Evolutionary conservation across 345 rosid species (phyloP).

Genomic region (Lepidium didymum): DNA sequence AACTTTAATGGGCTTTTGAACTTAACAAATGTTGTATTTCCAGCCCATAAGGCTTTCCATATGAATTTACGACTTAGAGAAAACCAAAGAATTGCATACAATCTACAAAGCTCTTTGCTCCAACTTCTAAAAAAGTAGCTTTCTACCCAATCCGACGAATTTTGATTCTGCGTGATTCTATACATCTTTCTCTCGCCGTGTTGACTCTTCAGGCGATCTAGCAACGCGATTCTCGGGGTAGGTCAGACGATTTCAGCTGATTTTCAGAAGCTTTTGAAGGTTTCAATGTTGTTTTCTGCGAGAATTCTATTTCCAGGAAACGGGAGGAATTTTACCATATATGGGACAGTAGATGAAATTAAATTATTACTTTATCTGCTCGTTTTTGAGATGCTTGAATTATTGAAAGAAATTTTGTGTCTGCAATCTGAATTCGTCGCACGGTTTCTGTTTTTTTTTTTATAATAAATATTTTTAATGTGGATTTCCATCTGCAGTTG

Average conservation of each 20-base stretch:
- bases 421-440: background rate
- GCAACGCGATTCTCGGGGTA: slow-evolving; percentile 9
- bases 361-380: background rate
- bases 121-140: background rate
- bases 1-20: too few species aligned
- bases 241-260: slow-evolving; percentile 11
- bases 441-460: background rate
- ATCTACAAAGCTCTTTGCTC: background rate
- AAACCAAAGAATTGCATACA: too few species aligned
- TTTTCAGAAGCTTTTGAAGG: background rate
- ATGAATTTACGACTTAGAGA: too few species aligned
- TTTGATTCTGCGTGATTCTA: background rate
- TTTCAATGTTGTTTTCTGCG: background rate
- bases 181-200: background rate
- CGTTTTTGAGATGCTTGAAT: background rate
- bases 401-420: background rate
- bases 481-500: background rate
- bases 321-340: background rate
- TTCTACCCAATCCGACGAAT: background rate
- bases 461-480: too few species aligned
- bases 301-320: background rate
- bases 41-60: too few species aligned
- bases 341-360: background rate
- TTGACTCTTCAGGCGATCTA: slow-evolving; percentile 21
- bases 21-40: too few species aligned